A percentile compares a stretch with the other conserved stretches of the same genome.
Conservation (phyloP, 2,329 filamentous ascomycete genomes). For the Leptographium procerum region DNA sequence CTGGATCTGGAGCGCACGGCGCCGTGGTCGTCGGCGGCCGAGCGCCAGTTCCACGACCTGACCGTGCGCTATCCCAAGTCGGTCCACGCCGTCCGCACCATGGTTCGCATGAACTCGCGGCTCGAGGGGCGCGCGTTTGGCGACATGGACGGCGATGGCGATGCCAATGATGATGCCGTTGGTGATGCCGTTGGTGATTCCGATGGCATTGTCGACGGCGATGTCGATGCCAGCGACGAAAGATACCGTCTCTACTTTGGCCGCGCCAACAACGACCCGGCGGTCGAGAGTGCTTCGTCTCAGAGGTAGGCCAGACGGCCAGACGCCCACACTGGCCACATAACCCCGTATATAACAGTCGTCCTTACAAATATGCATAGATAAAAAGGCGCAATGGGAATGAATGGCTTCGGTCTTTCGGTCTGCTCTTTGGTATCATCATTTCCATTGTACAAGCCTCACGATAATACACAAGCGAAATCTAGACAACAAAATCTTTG, state of each 20-base stretch:
- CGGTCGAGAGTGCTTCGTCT: too few relatives aligned
- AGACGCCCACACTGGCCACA: too few relatives aligned
- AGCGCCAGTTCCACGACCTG: conserved; percentile 26
- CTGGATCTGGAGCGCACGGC: conserved; percentile 35
- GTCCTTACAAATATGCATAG: too few relatives aligned
- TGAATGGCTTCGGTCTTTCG: too few relatives aligned
- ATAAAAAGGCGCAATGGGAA: too few relatives aligned
- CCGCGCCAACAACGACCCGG: neutral
- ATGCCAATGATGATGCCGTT: neutral
- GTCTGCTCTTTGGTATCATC: too few relatives aligned
- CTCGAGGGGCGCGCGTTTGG: conserved; percentile 16
- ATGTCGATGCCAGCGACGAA: too few relatives aligned
- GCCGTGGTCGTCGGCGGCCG: conserved; percentile 36
- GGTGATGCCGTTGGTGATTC: neutral
- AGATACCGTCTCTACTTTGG: neutral
- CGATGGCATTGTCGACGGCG: neutral
- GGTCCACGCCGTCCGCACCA: conserved; percentile 25
- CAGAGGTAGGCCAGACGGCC: too few relatives aligned
- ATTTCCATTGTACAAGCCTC: too few relatives aligned
- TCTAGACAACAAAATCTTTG: neutral
- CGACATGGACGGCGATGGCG: neutral
- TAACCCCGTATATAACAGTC: too few relatives aligned
- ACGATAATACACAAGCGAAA: neutral
- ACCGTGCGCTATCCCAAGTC: conserved; percentile 28
- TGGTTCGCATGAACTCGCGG: conserved; percentile 12